Evolutionary conservation across 495 filamentous ascomycete genomes (phyloP).

Genomic region (Thermothielavioides terrestris): DNA sequence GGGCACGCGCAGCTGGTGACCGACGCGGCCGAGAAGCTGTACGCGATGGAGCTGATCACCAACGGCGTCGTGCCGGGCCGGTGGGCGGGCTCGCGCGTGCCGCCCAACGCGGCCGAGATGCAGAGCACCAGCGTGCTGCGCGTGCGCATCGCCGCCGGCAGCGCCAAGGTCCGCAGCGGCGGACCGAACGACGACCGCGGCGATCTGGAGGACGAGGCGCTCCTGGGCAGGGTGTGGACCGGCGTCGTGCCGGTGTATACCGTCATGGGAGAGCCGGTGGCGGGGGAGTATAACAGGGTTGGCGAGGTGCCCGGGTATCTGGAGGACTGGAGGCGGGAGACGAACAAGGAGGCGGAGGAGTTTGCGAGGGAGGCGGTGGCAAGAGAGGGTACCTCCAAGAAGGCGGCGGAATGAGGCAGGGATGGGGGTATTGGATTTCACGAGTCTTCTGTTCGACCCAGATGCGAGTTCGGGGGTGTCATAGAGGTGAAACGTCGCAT

Average conservation of each 20-base stretch:
- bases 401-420: constrained; percentile 10
- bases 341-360: constrained; percentile 44
- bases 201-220: constrained; percentile 54
- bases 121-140: constrained; percentile 65
- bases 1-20: constrained; percentile 64
- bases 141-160: constrained; percentile 60
- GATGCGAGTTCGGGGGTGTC: too few relatives aligned
- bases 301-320: constrained; percentile 57
- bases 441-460: too few relatives aligned
- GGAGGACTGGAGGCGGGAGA: constrained; percentile 43
- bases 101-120: constrained; percentile 70
- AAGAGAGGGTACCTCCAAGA: constrained; percentile 21
- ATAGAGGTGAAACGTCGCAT: too few relatives aligned
- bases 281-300: constrained; percentile 52
- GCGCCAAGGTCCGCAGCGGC: constrained; percentile 69
- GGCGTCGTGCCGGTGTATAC: constrained; percentile 74
- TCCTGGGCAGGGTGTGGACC: constrained; percentile 61
- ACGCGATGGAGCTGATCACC: constrained; percentile 76
- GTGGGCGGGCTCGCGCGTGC: constrained; percentile 61
- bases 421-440: background rate
- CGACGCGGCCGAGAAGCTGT: constrained; percentile 63
- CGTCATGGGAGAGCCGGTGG: constrained; percentile 58
- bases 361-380: constrained; percentile 45
- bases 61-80: constrained; percentile 60
- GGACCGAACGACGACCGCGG: constrained; percentile 60